phyloP scores from a whole-genome alignment of 345 rosid species.

The Rhizophora mangle region DNA sequence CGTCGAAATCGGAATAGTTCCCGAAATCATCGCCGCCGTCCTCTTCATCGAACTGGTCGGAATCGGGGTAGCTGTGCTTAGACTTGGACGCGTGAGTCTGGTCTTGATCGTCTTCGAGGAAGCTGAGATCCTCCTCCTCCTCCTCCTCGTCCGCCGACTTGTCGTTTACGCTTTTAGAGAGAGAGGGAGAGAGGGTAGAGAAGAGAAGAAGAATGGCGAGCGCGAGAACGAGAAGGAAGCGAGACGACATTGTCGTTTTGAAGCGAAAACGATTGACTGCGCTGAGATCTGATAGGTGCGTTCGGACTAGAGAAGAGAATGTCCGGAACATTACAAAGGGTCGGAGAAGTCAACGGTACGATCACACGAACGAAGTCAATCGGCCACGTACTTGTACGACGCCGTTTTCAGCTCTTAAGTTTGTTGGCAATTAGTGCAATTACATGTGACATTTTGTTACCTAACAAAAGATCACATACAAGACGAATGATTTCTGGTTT shows the following conservation, averaged over 20 bases:
- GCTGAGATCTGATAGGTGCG: constrained; percentile 8
- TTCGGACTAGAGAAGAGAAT: no score
- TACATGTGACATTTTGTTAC: background rate
- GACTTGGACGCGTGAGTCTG: constrained; percentile 21
- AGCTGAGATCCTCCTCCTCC: constrained; percentile 76
- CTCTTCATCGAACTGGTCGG: constrained; percentile 28
- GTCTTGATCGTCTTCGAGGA: constrained; percentile 59
- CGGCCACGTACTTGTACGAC: no score
- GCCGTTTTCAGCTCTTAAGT: no score
- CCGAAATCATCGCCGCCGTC: constrained; percentile 46
- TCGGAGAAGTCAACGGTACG: no score
- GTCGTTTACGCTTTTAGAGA: constrained; percentile 28
- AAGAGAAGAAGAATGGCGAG: constrained; percentile 51
- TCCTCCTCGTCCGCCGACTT: constrained; percentile 25
- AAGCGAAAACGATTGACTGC: background rate
- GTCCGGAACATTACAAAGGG: no score
- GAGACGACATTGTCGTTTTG: constrained; percentile 24
- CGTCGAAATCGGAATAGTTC: constrained; percentile 60
- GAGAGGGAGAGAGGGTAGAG: constrained; percentile 42
- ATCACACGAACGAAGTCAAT: no score
- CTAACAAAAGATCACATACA: background rate
- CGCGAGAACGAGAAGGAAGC: constrained; percentile 24
- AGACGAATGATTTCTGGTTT: background rate
- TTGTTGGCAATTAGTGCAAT: background rate
- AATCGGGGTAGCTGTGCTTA: constrained; percentile 21